phyloP scores from a whole-genome alignment of 106 monocot genomes.

The Dioscorea alata region DNA sequence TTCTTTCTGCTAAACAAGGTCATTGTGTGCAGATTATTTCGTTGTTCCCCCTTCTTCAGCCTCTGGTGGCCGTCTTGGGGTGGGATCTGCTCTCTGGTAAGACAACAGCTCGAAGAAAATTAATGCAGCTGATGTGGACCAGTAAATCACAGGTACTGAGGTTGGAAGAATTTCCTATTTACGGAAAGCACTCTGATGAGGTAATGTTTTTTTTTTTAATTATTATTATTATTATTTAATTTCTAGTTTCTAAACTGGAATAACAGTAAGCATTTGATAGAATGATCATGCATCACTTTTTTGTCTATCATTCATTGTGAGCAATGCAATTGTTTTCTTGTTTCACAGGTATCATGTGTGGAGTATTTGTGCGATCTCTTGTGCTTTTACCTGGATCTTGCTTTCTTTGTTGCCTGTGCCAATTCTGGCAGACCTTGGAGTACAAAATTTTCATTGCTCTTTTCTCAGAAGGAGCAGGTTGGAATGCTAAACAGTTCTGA shows the following conservation, averaged over 20 bases:
- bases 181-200: conserved; percentile 64
- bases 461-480: conserved; percentile 39
- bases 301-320: background rate
- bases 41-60: conserved; percentile 91
- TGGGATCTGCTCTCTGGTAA: conserved; percentile 90
- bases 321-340: conserved; percentile 4
- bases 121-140: conserved; percentile 79
- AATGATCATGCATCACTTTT: no score
- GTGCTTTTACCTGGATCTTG: conserved; percentile 91
- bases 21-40: conserved; percentile 55
- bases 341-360: conserved; percentile 70
- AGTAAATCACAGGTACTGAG: conserved; percentile 77
- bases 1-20: background rate
- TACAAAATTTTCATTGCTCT: conserved; percentile 53
- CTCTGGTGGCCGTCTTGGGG: conserved; percentile 84
- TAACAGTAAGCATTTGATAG: background rate
- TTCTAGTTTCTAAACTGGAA: background rate
- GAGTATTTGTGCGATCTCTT: conserved; percentile 91
- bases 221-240: no score
- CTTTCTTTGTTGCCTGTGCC: conserved; percentile 70
- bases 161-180: conserved; percentile 61
- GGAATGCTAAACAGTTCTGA: conserved; percentile 15
- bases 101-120: conserved; percentile 55
- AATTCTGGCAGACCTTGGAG: conserved; percentile 78
- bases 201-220: conserved; percentile 33